These are phyloP conservation scores for Arabidopsis hybrid DNA, from an alignment of 441 rosid genomes.

Conservation along the genomic window DNA sequence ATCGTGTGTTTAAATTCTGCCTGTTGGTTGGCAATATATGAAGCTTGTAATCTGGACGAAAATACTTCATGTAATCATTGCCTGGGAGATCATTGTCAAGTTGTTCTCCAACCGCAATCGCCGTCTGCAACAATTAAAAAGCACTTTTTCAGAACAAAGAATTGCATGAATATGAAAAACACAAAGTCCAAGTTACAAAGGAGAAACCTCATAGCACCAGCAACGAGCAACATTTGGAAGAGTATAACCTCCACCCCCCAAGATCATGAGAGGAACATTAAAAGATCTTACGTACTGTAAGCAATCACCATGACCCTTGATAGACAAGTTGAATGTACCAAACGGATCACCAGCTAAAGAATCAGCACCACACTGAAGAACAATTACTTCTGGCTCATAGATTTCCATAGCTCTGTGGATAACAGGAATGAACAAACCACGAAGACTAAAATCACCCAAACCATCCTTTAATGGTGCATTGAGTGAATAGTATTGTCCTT, in stretches of 20 bases:
- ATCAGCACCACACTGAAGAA: slow-evolving; percentile 90
- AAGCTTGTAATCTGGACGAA: slow-evolving; percentile 73
- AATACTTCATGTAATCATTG: slow-evolving; percentile 72
- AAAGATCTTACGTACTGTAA: slow-evolving; percentile 76
- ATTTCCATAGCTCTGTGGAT: slow-evolving; percentile 76
- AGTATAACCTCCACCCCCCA: slow-evolving; percentile 91
- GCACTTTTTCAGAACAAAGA: slow-evolving; percentile 15
- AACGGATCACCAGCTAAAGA: slow-evolving; percentile 75
- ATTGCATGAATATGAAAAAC: slow-evolving; percentile 8
- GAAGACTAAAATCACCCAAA: slow-evolving; percentile 65
- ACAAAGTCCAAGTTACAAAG: background rate
- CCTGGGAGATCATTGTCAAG: slow-evolving; percentile 69
- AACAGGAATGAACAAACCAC: slow-evolving; percentile 63
- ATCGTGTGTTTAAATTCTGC: slow-evolving; percentile 64
- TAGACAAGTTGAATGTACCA: slow-evolving; percentile 80
- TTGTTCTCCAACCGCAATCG: slow-evolving; percentile 83
- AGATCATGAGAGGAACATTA: slow-evolving; percentile 84
- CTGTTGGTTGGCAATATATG: slow-evolving; percentile 60
- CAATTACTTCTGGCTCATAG: slow-evolving; percentile 89
- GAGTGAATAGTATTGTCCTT: slow-evolving; percentile 72
- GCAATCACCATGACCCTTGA: slow-evolving; percentile 86
- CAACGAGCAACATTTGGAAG: slow-evolving; percentile 84
- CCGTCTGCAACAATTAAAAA: slow-evolving; percentile 58
- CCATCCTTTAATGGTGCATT: slow-evolving; percentile 85
- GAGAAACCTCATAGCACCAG: slow-evolving; percentile 86